These are phyloP conservation scores for Deinandra increscens DNA, from an alignment of 129 eudicot species.

Conservation along the genomic window DNA sequence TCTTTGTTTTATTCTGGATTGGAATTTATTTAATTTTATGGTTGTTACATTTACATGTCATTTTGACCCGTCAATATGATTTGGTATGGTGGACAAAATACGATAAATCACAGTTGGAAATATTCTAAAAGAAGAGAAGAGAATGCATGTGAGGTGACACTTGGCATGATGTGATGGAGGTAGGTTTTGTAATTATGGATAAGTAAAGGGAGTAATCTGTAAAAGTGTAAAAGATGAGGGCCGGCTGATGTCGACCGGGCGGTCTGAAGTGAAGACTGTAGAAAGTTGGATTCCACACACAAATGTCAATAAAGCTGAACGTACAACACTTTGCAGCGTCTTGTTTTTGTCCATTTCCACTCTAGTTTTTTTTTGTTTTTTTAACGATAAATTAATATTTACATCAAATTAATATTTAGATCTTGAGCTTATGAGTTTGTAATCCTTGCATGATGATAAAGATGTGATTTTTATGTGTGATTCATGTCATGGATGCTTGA, in stretches of 20 bases:
- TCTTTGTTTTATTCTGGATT: neutral
- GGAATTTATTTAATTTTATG: neutral
- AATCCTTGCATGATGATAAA: too few relatives aligned
- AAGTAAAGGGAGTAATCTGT: neutral
- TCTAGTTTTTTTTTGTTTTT: too few relatives aligned
- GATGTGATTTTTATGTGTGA: too few relatives aligned
- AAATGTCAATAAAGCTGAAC: constrained; percentile 14
- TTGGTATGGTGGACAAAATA: neutral
- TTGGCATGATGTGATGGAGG: constrained; percentile 13
- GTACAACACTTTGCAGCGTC: constrained; percentile 36
- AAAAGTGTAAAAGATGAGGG: neutral
- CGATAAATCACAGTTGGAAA: neutral
- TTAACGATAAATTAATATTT: too few relatives aligned
- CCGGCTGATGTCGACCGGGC: constrained; percentile 33
- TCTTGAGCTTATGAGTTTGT: too few relatives aligned
- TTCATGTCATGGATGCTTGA: too few relatives aligned
- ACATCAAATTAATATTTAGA: too few relatives aligned
- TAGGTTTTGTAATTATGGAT: neutral
- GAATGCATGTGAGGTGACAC: constrained; percentile 11
- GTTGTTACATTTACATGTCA: neutral
- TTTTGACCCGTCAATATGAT: neutral
- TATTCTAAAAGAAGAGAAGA: neutral
- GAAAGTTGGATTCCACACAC: constrained; percentile 37
- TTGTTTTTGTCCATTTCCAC: constrained; percentile 28
- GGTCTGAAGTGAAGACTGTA: constrained; percentile 20